Evolutionary conservation across 495 filamentous ascomycete species (phyloP), one percentile per base, ranked within the genome.

Genomic region (Penicillium subrubescens): DNA sequence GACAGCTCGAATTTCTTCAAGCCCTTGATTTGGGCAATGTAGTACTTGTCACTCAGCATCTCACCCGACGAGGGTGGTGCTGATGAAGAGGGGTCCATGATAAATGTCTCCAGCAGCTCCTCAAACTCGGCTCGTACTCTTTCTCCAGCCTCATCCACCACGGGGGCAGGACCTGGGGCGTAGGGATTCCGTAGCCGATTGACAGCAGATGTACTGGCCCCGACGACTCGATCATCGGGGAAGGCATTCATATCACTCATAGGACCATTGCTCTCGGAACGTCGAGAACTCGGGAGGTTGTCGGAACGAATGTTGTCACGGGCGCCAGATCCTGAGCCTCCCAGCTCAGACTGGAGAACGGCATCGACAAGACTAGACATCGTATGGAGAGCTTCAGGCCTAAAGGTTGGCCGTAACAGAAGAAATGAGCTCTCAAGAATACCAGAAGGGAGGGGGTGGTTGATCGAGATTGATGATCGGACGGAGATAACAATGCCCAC

Each of bases 21-120:
- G 60, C 92, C 92, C 69, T 96, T 90, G 61, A 99, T 95, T 73
- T 97, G 96, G 19, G 92, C 92, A 67, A 99, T 86, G 77, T 99
- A 99, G 82, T 97, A 97, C 73, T 92, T 95, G 75, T 96, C 90
- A 23, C 90, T 95, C 25, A 88, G 89, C 23, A 87, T 75, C 33
- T 88, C 88, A 69, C 89, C 91, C 25, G 93, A 94, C 0, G 88
- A 84, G 1, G 90, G 91, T 12, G 90, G 88, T 14, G 84, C 87
- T 12, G 92, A 93, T 6, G 88, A 82, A 5, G 83, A 81, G 5
- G 90, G 88, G 27, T 95, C 90, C 69, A 97, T 93, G 29, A 89
- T 82, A 46, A 82, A 97, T 86, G 86, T 87, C 71, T 98, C 93
- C 12, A 99, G 86, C 71, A 99, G 92, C 63, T 87, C 86, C 74